Evolutionary conservation across 345 rosid species (phyloP).

Genomic region (Hibiscus tridactylites): DNA sequence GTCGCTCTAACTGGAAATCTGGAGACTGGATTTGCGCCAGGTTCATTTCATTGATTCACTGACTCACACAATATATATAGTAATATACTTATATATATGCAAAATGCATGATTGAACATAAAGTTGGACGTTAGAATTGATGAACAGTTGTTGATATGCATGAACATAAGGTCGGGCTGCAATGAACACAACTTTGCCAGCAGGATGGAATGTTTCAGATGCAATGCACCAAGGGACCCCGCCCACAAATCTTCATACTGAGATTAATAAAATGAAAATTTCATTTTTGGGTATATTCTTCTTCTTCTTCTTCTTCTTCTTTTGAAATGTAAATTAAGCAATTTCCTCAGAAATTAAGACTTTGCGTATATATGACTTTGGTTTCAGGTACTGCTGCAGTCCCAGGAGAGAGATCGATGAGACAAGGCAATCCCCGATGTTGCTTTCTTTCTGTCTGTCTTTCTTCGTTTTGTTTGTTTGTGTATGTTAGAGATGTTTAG

Average conservation of each 20-base stretch:
- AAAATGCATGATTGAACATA: background rate
- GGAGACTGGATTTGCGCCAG: conserved; percentile 82
- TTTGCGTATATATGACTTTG: background rate
- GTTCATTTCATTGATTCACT: conserved; percentile 15
- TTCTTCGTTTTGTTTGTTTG: background rate
- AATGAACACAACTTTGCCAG: conserved; percentile 92
- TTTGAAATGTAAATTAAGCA: background rate
- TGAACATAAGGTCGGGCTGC: conserved; percentile 51
- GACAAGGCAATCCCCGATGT: background rate
- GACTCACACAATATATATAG: too few species aligned
- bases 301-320: background rate
- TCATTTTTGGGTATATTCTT: conserved; percentile 9
- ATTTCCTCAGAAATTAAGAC: background rate
- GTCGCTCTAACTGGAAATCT: conserved; percentile 69
- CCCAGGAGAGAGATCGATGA: conserved; percentile 6
- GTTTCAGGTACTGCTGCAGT: conserved; percentile 6
- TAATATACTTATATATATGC: background rate
- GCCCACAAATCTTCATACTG: conserved; percentile 24
- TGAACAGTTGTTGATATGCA: background rate
- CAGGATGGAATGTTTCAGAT: conserved; percentile 80
- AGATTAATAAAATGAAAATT: conserved; percentile 9
- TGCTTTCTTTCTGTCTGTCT: background rate
- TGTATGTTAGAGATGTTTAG: background rate
- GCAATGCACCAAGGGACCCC: conserved; percentile 79
- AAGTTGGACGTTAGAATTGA: background rate